Evolutionary conservation across 2,329 filamentous ascomycete species (phyloP), one percentile per base, ranked within the genome.

Genomic region (Aureobasidium zeae): DNA sequence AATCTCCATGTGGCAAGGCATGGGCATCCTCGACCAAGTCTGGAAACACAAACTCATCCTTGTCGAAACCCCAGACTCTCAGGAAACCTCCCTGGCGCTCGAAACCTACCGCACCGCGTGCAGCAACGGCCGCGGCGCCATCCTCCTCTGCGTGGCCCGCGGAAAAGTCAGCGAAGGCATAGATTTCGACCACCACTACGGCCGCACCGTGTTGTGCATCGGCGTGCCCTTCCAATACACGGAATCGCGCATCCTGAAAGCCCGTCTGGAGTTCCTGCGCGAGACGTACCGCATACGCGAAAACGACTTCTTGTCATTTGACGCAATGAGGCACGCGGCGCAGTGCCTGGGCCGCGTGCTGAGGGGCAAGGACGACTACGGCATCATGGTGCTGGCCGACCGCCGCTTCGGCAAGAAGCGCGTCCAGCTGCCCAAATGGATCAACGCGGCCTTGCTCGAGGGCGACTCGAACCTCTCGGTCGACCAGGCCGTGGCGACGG

Each of bases 21-120:
- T 96, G 88, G 87, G 87, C 19, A 94, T 96, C 50, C 71, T 98
- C 25, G 91, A 98, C 64, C 84, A 91, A 59, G 87, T 98, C 22
- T 98, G 91, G 91, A 95, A 94, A 63, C 95, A 94, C 70, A 98
- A 98, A 63, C 75, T 98, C 52, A 95, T 98, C 52, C 74, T 98
- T 6, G 91, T 98, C 48, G 91, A 98, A 69, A 98, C 93, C 0
- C 91, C 91, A 0, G 91, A 98, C 61, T 86, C 87, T 1, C 91
- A 98, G 64, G 91, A 98, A 66, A 98, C 91, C 0, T 94, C 88
- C 0, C 73, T 98, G 5, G 91, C 91, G 0, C 72, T 98, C 6
- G 91, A 98, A 64, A 96, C 91, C 0, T 98, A 95, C 64, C 83
- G 91, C 46, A 96, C 89, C 7, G 93, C 93, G 2, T 98, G 91